These are phyloP conservation scores for Phytopythium cucurbitacearum DNA, from an alignment of 352 stramenopile genomes.

Conservation along the genomic window DNA sequence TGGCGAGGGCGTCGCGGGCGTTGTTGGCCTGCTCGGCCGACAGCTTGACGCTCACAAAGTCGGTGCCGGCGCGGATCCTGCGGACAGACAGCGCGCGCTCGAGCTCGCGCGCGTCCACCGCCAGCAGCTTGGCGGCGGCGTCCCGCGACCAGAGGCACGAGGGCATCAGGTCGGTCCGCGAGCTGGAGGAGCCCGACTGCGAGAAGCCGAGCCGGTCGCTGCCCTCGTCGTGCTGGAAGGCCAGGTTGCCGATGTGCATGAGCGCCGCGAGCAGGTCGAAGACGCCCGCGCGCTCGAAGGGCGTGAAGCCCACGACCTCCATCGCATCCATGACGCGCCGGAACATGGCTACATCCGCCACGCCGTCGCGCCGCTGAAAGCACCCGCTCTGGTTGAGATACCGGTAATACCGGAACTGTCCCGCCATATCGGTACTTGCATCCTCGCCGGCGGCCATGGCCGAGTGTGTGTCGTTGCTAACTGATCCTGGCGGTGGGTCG, in stretches of 20 bases:
- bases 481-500: slow-evolving; percentile 33
- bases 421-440: slow-evolving; percentile 4
- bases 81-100: slow-evolving; percentile 72
- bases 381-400: slow-evolving; percentile 88
- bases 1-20: slow-evolving; percentile 74
- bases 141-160: slow-evolving; percentile 70
- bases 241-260: slow-evolving; percentile 89
- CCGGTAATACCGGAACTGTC: slow-evolving; percentile 66
- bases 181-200: slow-evolving; percentile 17
- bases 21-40: slow-evolving; percentile 81
- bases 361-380: slow-evolving; percentile 70
- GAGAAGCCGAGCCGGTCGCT: slow-evolving; percentile 40
- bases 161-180: slow-evolving; percentile 41
- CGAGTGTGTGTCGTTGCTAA: background rate
- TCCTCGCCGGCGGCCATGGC: slow-evolving; percentile 33
- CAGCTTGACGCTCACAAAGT: slow-evolving; percentile 85
- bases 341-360: slow-evolving; percentile 78
- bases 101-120: slow-evolving; percentile 66
- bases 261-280: slow-evolving; percentile 80
- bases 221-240: slow-evolving; percentile 79
- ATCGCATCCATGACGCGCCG: slow-evolving; percentile 76
- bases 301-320: slow-evolving; percentile 79
- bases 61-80: slow-evolving; percentile 73
- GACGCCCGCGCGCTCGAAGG: slow-evolving; percentile 66
- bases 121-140: slow-evolving; percentile 62